A percentile compares a stretch with the other conserved stretches of the same genome.
Conservation (phyloP, 1,284 basidiomycete species). For the Exobasidium cylindrosporum region DNA sequence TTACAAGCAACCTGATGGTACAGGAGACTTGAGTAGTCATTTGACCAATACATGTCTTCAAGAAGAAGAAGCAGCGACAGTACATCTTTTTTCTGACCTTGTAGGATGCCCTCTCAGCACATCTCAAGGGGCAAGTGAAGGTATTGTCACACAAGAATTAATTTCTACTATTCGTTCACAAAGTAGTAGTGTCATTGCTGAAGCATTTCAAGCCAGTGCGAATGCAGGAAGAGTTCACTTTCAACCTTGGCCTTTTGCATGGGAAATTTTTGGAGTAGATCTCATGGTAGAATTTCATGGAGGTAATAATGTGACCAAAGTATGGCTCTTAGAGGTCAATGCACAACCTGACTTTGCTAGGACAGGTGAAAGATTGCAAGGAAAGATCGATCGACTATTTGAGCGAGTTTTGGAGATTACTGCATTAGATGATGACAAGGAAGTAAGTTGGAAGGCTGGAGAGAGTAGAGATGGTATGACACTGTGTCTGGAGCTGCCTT, state of each 20-base stretch:
- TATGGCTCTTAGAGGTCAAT: slow-evolving; percentile 85
- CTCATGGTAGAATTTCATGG: slow-evolving; percentile 61
- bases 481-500: slow-evolving; percentile 2
- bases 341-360: slow-evolving; percentile 94
- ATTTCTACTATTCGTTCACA: slow-evolving; percentile 23
- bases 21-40: slow-evolving; percentile 70
- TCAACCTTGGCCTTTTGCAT: slow-evolving; percentile 82
- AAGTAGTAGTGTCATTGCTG: slow-evolving; percentile 62
- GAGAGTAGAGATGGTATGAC: slow-evolving; percentile 1
- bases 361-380: slow-evolving; percentile 76
- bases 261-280: slow-evolving; percentile 91
- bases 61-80: slow-evolving; percentile 19
- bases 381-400: slow-evolving; percentile 79
- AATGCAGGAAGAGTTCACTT: slow-evolving; percentile 77
- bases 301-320: neutral
- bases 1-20: slow-evolving; percentile 26
- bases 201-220: slow-evolving; percentile 80
- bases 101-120: slow-evolving; percentile 59
- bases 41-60: slow-evolving; percentile 97
- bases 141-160: neutral
- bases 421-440: slow-evolving; percentile 19
- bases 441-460: slow-evolving; percentile 2
- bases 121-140: slow-evolving; percentile 57
- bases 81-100: slow-evolving; percentile 74
- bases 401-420: slow-evolving; percentile 38